A percentile compares a stretch with the other conserved stretches of the same genome.
These are phyloP conservation scores for Stenocarpella maydis DNA, from an alignment of 2,329 filamentous ascomycete genomes.

Conservation along the genomic window DNA sequence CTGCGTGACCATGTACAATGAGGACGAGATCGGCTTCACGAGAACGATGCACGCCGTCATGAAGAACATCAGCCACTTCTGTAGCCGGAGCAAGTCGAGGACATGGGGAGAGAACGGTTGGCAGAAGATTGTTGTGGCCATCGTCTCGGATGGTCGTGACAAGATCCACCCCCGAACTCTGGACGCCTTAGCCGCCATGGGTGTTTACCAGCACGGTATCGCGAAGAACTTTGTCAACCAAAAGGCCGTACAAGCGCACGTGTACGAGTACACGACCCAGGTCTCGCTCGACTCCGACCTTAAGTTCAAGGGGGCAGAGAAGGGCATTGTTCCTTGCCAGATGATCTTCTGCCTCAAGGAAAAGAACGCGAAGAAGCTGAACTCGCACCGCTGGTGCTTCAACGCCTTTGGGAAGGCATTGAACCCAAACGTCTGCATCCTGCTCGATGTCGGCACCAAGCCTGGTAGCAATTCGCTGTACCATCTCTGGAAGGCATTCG, in stretches of 20 bases:
- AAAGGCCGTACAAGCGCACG: conserved; percentile 92
- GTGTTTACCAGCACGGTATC: conserved; percentile 97
- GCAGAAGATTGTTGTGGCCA: conserved; percentile 99
- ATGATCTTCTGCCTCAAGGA: conserved; percentile 99
- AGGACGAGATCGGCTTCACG: conserved; percentile 95
- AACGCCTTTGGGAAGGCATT: conserved; percentile 94
- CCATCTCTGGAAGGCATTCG: conserved; percentile 98
- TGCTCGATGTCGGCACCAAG: conserved; percentile 95
- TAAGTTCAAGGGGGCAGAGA: conserved; percentile 99
- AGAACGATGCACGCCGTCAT: conserved; percentile 98
- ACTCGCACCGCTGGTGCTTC: conserved; percentile 99
- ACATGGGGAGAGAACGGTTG: conserved; percentile 98
- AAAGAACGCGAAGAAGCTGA: conserved; percentile 96
- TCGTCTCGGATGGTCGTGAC: conserved; percentile 92
- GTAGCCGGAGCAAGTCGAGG: conserved; percentile 86
- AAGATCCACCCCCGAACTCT: conserved; percentile 91
- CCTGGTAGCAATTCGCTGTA: conserved; percentile 92
- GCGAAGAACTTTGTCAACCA: conserved; percentile 99
- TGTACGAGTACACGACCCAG: conserved; percentile 99
- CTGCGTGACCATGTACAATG: conserved; percentile 99
- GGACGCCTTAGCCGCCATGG: conserved; percentile 94
- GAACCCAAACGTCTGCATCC: conserved; percentile 94
- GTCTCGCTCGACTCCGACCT: conserved; percentile 94
- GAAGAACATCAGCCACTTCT: conserved; percentile 98
- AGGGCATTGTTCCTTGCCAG: conserved; percentile 97